Evolutionary conservation across 2,329 filamentous ascomycete species (phyloP).

Genomic region (Fusarium compactum): DNA sequence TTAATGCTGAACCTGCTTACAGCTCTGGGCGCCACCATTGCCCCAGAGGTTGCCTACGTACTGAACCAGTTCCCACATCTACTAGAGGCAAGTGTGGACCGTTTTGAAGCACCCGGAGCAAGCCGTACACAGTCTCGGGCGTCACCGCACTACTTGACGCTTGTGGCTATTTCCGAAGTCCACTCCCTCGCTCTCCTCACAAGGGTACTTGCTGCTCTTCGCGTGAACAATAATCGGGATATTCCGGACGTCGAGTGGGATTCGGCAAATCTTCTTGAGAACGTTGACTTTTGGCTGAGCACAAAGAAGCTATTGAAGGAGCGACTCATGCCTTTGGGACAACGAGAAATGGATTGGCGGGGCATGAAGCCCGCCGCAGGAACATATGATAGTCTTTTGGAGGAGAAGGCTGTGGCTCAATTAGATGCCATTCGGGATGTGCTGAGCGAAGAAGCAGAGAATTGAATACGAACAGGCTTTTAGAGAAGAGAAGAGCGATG

Average conservation of each 20-base stretch:
- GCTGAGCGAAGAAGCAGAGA: slow-evolving; percentile 64
- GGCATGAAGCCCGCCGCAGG: slow-evolving; percentile 55
- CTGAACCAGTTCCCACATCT: slow-evolving; percentile 90
- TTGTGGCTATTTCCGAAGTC: slow-evolving; percentile 79
- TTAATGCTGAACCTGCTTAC: slow-evolving; percentile 89
- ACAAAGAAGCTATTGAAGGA: slow-evolving; percentile 77
- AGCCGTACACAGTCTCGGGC: slow-evolving; percentile 64
- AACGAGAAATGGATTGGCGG: slow-evolving; percentile 76
- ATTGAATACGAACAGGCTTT: slow-evolving; percentile 33
- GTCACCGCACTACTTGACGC: slow-evolving; percentile 74
- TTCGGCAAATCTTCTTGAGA: slow-evolving; percentile 76
- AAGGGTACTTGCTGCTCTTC: slow-evolving; percentile 76
- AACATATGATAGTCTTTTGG: slow-evolving; percentile 72
- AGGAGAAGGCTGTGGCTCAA: slow-evolving; percentile 80
- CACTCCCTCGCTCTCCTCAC: slow-evolving; percentile 83
- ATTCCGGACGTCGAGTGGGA: slow-evolving; percentile 84
- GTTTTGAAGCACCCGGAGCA: slow-evolving; percentile 73
- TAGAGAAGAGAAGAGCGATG: slow-evolving; percentile 30
- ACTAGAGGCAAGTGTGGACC: slow-evolving; percentile 76
- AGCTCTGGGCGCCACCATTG: slow-evolving; percentile 83
- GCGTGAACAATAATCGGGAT: slow-evolving; percentile 74
- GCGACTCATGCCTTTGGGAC: slow-evolving; percentile 77
- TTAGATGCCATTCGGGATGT: slow-evolving; percentile 71
- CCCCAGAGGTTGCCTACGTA: slow-evolving; percentile 86
- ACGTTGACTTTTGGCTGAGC: slow-evolving; percentile 84